Base-by-base conservation (phyloP, 352 stramenopile genomes). In the Globisporangium okanoganense region DNA sequence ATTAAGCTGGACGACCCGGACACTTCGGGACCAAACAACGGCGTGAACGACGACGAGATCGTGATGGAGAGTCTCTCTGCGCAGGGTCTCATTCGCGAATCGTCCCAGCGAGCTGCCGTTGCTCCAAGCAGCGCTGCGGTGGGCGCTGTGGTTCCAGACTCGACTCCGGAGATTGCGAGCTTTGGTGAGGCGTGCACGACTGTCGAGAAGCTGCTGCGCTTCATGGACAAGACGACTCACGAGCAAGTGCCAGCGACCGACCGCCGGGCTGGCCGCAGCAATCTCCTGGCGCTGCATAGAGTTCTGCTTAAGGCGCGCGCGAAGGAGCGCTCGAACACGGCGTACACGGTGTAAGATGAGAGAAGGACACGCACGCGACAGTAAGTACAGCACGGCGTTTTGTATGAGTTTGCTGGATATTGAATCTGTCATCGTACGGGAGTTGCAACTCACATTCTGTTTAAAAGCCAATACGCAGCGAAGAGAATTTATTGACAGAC, bases 21-120 rank as follows among this genome's bases (percentile, higher is more conserved):
- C 25, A 22, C 50, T 0, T 65, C 64, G 22, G 61, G 61, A 6
- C 48, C 51, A 25, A 60, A 48, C 29, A 40, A 33, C 35, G 58
- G 58, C 20, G 40, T 82, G 25, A 63, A 83, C 56, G 77, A 87
- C 51, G 78, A 87, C 48, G 77, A 85, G 53, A 87, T 87, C 27
- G 75, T 87, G 31, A 66, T 87, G 22, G 77, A 84, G 56, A 87
- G 77, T 54, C 64, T 87, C 53, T 78, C 77, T 27, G 59, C 76
- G 2, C 77, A 87, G 31, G 77, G 77, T 0, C 58, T 87, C 56
- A 69, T 87, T 27, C 73, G 77, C 43, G 77, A 87, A n/a, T n/a
- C n/a, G 51, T 59, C 71, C 24, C 71, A 69, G 16, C 52, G 58
- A 25, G 43, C 78, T 18, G 56, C 55, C 27, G 62, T 69, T n/a